A percentile compares a stretch with the other conserved stretches of the same genome.
Evolutionary conservation across 2,329 filamentous ascomycete genomes (phyloP).

Genomic region (Claviceps africana): DNA sequence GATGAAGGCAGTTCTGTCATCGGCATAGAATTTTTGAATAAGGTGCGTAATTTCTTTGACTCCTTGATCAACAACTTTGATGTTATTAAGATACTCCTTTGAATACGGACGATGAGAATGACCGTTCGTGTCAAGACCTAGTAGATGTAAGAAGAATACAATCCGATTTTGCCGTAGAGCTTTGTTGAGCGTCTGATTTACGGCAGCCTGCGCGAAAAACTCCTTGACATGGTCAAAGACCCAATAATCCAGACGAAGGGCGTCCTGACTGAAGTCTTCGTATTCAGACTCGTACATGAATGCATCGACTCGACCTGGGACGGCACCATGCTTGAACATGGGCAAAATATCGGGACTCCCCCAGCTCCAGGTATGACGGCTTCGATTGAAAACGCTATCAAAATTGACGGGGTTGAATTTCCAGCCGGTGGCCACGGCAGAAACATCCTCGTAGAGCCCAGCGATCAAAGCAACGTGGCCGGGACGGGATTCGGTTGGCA

Average conservation of each 20-base stretch:
- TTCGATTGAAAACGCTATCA: conserved; percentile 96
- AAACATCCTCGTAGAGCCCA: conserved; percentile 94
- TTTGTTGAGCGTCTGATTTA: conserved; percentile 59
- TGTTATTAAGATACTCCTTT: conserved; percentile 85
- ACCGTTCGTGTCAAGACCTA: conserved; percentile 83
- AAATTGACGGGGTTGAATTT: conserved; percentile 97
- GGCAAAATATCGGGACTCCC: conserved; percentile 92
- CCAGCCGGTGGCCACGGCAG: conserved; percentile 93
- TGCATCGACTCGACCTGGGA: conserved; percentile 75
- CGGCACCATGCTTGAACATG: conserved; percentile 93
- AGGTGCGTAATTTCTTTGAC: conserved; percentile 71
- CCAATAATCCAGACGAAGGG: conserved; percentile 74
- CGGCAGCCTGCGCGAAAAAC: conserved; percentile 67
- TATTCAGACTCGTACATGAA: conserved; percentile 69
- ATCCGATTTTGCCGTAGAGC: conserved; percentile 68
- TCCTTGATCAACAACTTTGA: conserved; percentile 84
- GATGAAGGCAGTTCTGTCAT: conserved; percentile 79
- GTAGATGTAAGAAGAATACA: conserved; percentile 88
- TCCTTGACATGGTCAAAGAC: conserved; percentile 89
- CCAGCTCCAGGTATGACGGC: conserved; percentile 97
- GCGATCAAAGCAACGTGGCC: conserved; percentile 96
- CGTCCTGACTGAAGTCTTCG: conserved; percentile 81
- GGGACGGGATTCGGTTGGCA: conserved; percentile 90
- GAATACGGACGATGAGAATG: conserved; percentile 84
- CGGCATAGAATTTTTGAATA: conserved; percentile 72